Base-by-base conservation (phyloP, 352 stramenopile genomes). In the Phytophthora litchii region DNA sequence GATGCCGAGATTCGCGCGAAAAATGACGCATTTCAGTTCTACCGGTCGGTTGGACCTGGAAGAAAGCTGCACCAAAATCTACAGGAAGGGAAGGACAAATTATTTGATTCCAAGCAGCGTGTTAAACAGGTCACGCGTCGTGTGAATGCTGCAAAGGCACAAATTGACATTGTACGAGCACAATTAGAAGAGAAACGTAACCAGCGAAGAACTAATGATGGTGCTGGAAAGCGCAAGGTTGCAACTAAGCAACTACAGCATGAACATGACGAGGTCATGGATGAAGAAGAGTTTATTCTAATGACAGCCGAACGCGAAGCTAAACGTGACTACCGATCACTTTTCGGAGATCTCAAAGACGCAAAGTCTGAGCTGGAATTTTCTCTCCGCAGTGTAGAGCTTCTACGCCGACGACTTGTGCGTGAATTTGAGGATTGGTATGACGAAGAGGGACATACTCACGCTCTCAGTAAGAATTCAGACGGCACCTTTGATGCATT, bases 271-370 rank as follows among this genome's bases (percentile, higher is more conserved):
- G 76, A 95, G 45, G 74, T 97, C 25, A 86, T 98, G 17, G 92
- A 97, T 49, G 91, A 97, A 60, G 92, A 98, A 67, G 92, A 98
- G 57, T 97, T 96, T 46, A 64, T 92, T 10, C 54, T 96, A 12
- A 92, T 96, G 82, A 91, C 80, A 17, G 58, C 80, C 8, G 87
- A 95, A 49, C 81, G 86, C 16, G 85, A 95, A 43, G 84, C 84
- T 4, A 97, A 97, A 59, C 85, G 88, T 9, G 86, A 90, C 44
- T 94, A 96, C 51, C 74, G 80, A 4, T 82, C 77, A 17, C 69
- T 92, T n/a, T 94, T 91, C 47, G 85, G 94, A 51, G 81, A 90
- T 34, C 74, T 94, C 20, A 94, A 93, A 54, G 83, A 94, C n/a
- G 83, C 76, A 8, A 87, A 82, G 31, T 56, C 67, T 3, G 84